These are phyloP conservation scores for Clavispora fructus DNA, from an alignment of 805 yeast species.

Conservation along the genomic window DNA sequence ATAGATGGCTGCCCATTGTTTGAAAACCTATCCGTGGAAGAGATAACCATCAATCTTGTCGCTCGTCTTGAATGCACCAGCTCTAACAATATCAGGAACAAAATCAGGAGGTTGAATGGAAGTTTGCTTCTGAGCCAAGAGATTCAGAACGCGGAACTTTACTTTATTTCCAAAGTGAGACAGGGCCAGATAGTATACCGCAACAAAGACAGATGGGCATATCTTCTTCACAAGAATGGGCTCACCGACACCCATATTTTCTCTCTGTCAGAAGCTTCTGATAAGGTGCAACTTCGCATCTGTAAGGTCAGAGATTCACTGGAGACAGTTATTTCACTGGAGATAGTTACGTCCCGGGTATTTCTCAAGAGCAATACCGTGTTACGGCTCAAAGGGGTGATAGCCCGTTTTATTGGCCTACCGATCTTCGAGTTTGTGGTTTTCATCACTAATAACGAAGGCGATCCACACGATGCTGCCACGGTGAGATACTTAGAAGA, in stretches of 20 bases:
- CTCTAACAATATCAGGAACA: background rate
- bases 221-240: slow-evolving; percentile 34
- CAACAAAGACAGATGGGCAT: slow-evolving; percentile 35
- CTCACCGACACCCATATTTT: slow-evolving; percentile 3
- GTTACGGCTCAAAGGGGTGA: slow-evolving; percentile 30
- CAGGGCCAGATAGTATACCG: slow-evolving; percentile 18
- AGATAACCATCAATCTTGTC: slow-evolving; percentile 33
- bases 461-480: background rate
- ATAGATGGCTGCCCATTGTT: slow-evolving; percentile 52
- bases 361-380: slow-evolving; percentile 24
- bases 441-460: slow-evolving; percentile 10
- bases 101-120: slow-evolving; percentile 49
- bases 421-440: slow-evolving; percentile 22
- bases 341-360: slow-evolving; percentile 8
- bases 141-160: slow-evolving; percentile 62
- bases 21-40: slow-evolving; percentile 22
- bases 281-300: background rate
- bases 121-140: slow-evolving; percentile 41
- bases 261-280: background rate
- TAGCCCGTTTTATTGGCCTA: slow-evolving; percentile 13
- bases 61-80: slow-evolving; percentile 36
- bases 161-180: slow-evolving; percentile 51
- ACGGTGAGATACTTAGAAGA: slow-evolving; percentile 17
- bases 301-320: background rate
- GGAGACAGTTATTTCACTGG: slow-evolving; percentile 1